These are phyloP conservation scores for Cordyceps fumosorosea DNA, from an alignment of 2,329 filamentous ascomycete genomes.

Conservation along the genomic window DNA sequence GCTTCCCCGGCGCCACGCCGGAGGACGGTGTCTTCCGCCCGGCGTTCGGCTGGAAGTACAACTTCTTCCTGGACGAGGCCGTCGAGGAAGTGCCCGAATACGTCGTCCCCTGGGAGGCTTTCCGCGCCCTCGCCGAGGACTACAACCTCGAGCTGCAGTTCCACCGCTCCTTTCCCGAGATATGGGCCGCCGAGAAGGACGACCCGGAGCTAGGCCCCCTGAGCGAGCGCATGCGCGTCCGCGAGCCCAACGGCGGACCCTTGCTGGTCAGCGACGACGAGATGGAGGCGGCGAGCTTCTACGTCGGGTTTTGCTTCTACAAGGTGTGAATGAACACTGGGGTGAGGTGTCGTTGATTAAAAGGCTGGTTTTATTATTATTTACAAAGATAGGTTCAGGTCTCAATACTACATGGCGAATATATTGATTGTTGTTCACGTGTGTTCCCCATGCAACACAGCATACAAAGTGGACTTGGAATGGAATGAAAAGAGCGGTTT, in stretches of 20 bases:
- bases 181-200: slow-evolving; percentile 88
- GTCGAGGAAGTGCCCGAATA: slow-evolving; percentile 96
- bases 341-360: not conserved
- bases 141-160: slow-evolving; percentile 96
- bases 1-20: slow-evolving; percentile 77
- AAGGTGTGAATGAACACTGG: slow-evolving; percentile 56
- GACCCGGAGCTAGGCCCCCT: slow-evolving; percentile 73
- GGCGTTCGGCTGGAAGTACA: slow-evolving; percentile 97
- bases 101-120: slow-evolving; percentile 96
- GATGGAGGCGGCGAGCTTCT: slow-evolving; percentile 87
- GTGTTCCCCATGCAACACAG: not conserved
- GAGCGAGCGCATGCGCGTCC: slow-evolving; percentile 93
- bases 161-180: slow-evolving; percentile 80
- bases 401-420: not conserved
- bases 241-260: slow-evolving; percentile 59
- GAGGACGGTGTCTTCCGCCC: slow-evolving; percentile 87
- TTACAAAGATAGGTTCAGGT: not conserved
- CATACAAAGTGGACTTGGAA: not conserved
- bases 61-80: slow-evolving; percentile 90
- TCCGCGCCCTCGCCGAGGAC: slow-evolving; percentile 89
- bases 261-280: slow-evolving; percentile 76
- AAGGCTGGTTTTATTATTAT: not conserved
- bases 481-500: slow-evolving; percentile 6
- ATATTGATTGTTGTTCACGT: not conserved
- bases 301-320: slow-evolving; percentile 94